Conservation (phyloP, 805 yeast species). For the Saccharomycopsis oosterbeekiorum region DNA sequence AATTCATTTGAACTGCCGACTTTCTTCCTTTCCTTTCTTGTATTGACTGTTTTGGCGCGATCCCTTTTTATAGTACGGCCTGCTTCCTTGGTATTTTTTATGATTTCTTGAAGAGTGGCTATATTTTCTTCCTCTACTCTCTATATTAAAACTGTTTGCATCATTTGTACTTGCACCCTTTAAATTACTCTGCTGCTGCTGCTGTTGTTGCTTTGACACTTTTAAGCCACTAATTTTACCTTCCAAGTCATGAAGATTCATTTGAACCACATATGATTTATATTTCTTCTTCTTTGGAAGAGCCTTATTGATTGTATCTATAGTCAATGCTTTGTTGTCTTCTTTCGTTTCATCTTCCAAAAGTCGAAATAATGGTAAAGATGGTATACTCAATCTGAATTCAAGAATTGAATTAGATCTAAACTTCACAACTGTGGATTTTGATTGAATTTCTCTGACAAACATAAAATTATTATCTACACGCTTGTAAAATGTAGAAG, state of each 20-base stretch:
- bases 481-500: conserved; percentile 39
- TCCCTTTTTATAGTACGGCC: not conserved
- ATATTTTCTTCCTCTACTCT: not conserved
- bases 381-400: conserved; percentile 34
- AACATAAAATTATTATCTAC: conserved; percentile 43
- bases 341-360: not conserved
- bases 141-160: not conserved
- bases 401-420: conserved; percentile 28
- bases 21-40: not conserved
- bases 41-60: not conserved
- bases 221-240: conserved; percentile 26
- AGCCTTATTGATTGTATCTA: not conserved
- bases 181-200: not conserved
- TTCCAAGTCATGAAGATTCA: conserved; percentile 34
- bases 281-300: conserved; percentile 21
- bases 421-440: conserved; percentile 32
- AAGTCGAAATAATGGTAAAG: conserved; percentile 15
- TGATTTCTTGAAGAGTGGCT: not conserved
- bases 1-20: not conserved
- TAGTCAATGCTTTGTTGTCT: not conserved
- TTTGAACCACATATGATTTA: conserved; percentile 33
- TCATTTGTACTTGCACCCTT: not conserved
- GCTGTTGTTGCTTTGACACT: conserved; percentile 17
- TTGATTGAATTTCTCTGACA: conserved; percentile 39
- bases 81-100: not conserved